Evolutionary conservation across 2,329 filamentous ascomycete species (phyloP).

Genomic region (Ophiostoma triangulosporum): DNA sequence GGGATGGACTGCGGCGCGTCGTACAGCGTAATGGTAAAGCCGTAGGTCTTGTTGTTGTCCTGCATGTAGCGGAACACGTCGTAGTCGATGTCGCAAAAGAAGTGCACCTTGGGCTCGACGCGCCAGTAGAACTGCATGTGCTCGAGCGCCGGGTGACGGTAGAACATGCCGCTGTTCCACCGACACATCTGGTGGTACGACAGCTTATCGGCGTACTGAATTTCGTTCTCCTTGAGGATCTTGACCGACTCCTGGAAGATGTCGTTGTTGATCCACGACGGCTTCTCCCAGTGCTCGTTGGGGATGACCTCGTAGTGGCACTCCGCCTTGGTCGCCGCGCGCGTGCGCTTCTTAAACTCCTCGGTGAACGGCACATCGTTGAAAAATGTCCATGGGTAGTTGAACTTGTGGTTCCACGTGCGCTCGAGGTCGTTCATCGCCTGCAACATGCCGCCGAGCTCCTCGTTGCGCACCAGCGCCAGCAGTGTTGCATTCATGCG

Average conservation of each 20-base stretch:
- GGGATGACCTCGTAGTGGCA: constrained; percentile 80
- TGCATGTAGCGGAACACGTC: constrained; percentile 97
- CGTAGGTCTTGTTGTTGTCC: constrained; percentile 97
- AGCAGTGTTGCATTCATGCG: constrained; percentile 90
- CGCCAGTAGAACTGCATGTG: constrained; percentile 92
- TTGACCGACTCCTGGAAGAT: constrained; percentile 74
- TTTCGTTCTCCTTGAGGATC: constrained; percentile 67
- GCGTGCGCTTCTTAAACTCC: constrained; percentile 78
- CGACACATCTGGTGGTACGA: constrained; percentile 99
- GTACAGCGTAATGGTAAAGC: constrained; percentile 96
- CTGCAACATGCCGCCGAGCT: constrained; percentile 68
- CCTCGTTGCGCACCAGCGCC: constrained; percentile 82
- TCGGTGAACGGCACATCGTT: constrained; percentile 90
- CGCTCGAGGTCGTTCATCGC: constrained; percentile 86
- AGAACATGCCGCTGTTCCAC: constrained; percentile 98
- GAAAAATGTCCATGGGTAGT: constrained; percentile 99
- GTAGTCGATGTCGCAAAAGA: constrained; percentile 98
- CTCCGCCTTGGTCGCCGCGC: constrained; percentile 74
- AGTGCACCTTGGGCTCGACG: constrained; percentile 95
- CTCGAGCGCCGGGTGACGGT: constrained; percentile 80
- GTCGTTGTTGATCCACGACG: constrained; percentile 82
- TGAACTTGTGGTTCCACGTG: constrained; percentile 98
- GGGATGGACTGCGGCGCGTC: constrained; percentile 79
- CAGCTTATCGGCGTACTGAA: constrained; percentile 79
- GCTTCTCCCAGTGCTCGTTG: constrained; percentile 87